Evolutionary conservation across 805 yeast species (phyloP), one percentile per base, ranked within the genome.

Genomic region (Metschnikowia cerradonensis): DNA sequence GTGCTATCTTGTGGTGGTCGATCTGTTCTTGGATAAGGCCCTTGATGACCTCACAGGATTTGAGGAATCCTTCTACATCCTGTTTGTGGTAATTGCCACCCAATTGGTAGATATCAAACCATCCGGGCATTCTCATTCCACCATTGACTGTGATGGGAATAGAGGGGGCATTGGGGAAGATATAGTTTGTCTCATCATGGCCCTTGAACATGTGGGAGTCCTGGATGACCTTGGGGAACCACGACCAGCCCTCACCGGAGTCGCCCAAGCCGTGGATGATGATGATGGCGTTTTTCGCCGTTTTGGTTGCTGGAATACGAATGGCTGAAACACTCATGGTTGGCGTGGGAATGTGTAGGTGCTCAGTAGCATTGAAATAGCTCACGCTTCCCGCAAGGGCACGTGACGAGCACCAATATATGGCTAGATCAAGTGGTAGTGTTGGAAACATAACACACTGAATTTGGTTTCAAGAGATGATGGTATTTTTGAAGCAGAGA

Each of bases 261-360:
- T 92, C 98, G 8, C 99, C 99, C 15, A 92, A 73, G 0, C 99
- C 98, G 65, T 94, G 98, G 49, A 89, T 64, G 52, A 91, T 77
- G 20, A 91, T 86, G 33, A 90, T 71, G 1, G 90, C 82, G 1
- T 88, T 57, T 34, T 61, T 66, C 36, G 74, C 71, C 6, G 69
- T 60, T 14, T 54, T 52, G 17, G 56, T 45, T 2, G 75, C 73
- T 2, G 68, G 60, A 2, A 67, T 52, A 47, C 65, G 61, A 13
- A 67, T 58, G 17, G 73, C 66, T 14, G 65, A 49, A 22, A 62
- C 47, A 15, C 59, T 52, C 60, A 56, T 56, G 38, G 17, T 30
- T 23, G 11, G 11, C 7, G 30, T 6, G n/a, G 44, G 8, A 14
- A 33, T n/a, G 43, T 8, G n/a, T 3, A 11, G 34, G 34, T 26